Conservation (phyloP, 257 asterid species). For the Eustoma russellianum region DNA sequence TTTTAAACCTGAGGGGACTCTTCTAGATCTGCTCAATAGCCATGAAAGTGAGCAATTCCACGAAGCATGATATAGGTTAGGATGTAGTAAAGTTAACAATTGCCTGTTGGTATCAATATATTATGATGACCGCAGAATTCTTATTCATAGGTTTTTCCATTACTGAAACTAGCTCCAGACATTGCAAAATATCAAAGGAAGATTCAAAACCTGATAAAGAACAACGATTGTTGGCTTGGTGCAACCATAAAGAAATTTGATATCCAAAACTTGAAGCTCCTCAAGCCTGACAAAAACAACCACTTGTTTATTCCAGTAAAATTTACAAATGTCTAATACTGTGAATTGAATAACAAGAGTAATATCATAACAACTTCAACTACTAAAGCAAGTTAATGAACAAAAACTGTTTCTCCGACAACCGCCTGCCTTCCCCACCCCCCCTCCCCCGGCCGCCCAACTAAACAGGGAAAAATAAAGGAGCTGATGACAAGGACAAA, state of each 20-base stretch:
- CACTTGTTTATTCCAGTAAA: too few species aligned
- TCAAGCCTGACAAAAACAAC: slow-evolving; percentile 51
- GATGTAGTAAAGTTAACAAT: too few species aligned
- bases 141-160: background rate
- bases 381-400: slow-evolving; percentile 1
- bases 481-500: too few species aligned
- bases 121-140: background rate
- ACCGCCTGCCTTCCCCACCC: too few species aligned
- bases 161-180: slow-evolving; percentile 1
- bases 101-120: background rate
- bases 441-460: too few species aligned
- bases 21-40: too few species aligned
- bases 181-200: background rate
- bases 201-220: slow-evolving; percentile 61
- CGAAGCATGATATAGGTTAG: too few species aligned
- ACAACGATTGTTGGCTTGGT: slow-evolving; percentile 84
- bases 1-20: too few species aligned
- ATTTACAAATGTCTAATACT: too few species aligned
- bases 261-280: slow-evolving; percentile 95
- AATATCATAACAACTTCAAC: slow-evolving; percentile 8
- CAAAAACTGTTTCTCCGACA: background rate
- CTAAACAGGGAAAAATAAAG: too few species aligned
- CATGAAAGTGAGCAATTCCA: too few species aligned
- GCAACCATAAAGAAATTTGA: slow-evolving; percentile 85
- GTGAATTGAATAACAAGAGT: slow-evolving; percentile 8